These are phyloP conservation scores for Trypanosoma melophagium DNA, from an alignment of 208 protist genomes.

Conservation along the genomic window DNA sequence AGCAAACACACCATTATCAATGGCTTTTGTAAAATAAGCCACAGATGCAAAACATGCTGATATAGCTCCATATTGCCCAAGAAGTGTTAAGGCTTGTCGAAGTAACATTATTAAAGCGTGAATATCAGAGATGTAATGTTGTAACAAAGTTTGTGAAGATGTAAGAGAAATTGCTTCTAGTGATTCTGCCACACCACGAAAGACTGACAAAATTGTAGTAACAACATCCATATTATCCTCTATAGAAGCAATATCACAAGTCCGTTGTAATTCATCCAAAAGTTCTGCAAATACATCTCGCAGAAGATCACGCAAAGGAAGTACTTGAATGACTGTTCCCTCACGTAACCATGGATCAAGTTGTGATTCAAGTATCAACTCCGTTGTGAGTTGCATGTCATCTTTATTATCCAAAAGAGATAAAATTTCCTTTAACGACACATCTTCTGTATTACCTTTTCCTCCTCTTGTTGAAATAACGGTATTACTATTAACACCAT, in stretches of 20 bases:
- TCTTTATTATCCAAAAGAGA: neutral
- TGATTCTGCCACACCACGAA: slow-evolving; percentile 15
- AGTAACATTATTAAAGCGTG: slow-evolving; percentile 16
- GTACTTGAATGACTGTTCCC: neutral
- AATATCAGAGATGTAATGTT: slow-evolving; percentile 13
- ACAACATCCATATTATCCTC: neutral
- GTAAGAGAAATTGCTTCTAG: neutral
- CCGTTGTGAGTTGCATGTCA: slow-evolving; percentile 7
- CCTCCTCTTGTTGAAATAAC: neutral
- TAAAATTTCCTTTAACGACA: neutral
- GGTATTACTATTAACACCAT: neutral
- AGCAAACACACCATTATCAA: neutral
- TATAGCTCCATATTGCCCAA: slow-evolving; percentile 25
- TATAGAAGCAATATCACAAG: neutral
- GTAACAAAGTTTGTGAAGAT: neutral
- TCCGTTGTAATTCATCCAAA: neutral
- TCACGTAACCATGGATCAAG: slow-evolving; percentile 18
- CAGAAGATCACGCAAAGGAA: slow-evolving; percentile 15
- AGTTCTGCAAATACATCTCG: slow-evolving; percentile 16
- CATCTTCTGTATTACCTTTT: neutral
- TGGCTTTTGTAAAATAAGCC: slow-evolving; percentile 10
- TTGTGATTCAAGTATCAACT: slow-evolving; percentile 17
- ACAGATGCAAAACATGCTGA: slow-evolving; percentile 19
- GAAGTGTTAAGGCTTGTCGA: slow-evolving; percentile 8
- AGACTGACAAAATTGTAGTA: slow-evolving; percentile 10